Evolutionary conservation across 441 rosid genomes (phyloP), one percentile per base, ranked within the genome.

Genomic region (Macaranga tanarius): DNA sequence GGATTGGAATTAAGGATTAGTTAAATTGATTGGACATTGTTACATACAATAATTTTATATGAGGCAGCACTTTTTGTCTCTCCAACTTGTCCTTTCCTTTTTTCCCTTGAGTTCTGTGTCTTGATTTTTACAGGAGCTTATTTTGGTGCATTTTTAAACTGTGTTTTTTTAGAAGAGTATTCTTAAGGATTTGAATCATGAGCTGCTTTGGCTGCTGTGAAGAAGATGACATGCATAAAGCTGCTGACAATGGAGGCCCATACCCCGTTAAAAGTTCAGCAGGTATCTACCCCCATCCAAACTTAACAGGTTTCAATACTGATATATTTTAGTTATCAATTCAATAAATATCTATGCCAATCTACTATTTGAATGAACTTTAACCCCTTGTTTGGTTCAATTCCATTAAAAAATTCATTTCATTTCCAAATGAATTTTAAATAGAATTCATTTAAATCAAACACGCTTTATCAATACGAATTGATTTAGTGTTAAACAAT

Each of bases 181-280:
- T 74, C 50, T 56, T 31, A 64, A 63, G 31, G 56, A 79, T 69
- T 79, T 72, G 75, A 84, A 79, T 48, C 78, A 94, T 94, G 97
- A 80, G 97, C 66, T 92, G 97, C 83, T 94, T 94, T 67, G 70
- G 91, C 71, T 92, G 99, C 76, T 94, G 97, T 57, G 86, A 75
- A 64, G 99, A 89, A 52, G 96, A 87, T 85, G 95, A 89, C 67
- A 72, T 83, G 82, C 90, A 85, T 59, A 90, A 86, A 82, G 80
- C 87, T 67, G 83, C 94, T 58, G 96, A 94, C 56, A 78, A 50
- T 81, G 94, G 91, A 66, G 92, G 89, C 38, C 83, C 84, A 6
- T 81, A 89, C 74, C 65, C 83, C 64, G 84, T 81, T 25, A 92
- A 89, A 83, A 86, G 72, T 75, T 85, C 89, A 42, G 82, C 88